A percentile compares a stretch with the other conserved stretches of the same genome.
phyloP scores from a whole-genome alignment of 306 rosid species.

The Sophora flavescens region DNA sequence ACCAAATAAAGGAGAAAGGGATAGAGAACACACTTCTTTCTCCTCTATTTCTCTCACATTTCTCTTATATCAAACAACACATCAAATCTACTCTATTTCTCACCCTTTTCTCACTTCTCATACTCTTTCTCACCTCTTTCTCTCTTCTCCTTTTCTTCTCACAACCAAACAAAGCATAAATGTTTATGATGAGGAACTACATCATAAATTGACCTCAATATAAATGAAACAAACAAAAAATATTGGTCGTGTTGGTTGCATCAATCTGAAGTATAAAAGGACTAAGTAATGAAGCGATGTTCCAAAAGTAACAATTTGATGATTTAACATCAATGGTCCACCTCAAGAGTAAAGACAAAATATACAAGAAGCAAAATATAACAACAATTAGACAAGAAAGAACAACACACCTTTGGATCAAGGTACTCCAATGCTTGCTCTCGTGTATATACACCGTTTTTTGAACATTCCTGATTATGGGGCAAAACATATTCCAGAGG shows the following conservation, averaged over 20 bases:
- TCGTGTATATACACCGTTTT: slow-evolving; percentile 61
- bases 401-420: slow-evolving; percentile 67
- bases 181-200: neutral
- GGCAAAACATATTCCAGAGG: slow-evolving; percentile 39
- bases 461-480: slow-evolving; percentile 77
- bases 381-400: slow-evolving; percentile 33
- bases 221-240: neutral
- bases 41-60: too few species aligned
- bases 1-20: too few species aligned
- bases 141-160: too few species aligned
- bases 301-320: slow-evolving; percentile 6
- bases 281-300: neutral
- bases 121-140: too few species aligned
- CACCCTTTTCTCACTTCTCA: too few species aligned
- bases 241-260: neutral
- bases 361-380: neutral
- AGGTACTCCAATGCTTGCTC: slow-evolving; percentile 82
- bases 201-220: neutral
- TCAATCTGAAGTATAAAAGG: neutral
- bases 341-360: slow-evolving; percentile 12
- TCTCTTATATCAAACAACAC: too few species aligned
- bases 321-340: slow-evolving; percentile 28
- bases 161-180: too few species aligned
- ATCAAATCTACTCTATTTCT: too few species aligned
- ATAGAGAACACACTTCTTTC: too few species aligned